Percentiles rank a stretch among this genome's conserved stretches.
These are phyloP conservation scores for Penicillium sumatraense DNA, from an alignment of 2,329 filamentous ascomycete species.

Conservation along the genomic window DNA sequence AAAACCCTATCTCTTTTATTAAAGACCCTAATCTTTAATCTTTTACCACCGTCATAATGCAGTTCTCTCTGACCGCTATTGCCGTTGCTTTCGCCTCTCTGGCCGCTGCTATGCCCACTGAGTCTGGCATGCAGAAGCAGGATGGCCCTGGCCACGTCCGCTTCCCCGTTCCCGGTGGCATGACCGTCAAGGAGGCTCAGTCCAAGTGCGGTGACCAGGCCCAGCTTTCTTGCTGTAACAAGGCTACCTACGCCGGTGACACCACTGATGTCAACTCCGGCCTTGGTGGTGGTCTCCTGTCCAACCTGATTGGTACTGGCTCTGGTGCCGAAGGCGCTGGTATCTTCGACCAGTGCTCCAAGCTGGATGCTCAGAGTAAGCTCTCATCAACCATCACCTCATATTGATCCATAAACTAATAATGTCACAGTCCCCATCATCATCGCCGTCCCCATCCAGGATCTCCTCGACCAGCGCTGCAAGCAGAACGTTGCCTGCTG, in stretches of 20 bases:
- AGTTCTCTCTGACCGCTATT: constrained; percentile 38
- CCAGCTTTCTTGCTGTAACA: constrained; percentile 46
- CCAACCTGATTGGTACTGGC: constrained; percentile 37
- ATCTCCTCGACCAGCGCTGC: constrained; percentile 40
- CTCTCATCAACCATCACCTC: not conserved
- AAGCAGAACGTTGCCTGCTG: constrained; percentile 47
- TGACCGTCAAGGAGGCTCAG: constrained; percentile 41
- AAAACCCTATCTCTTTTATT: constrained; percentile 13
- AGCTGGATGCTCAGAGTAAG: constrained; percentile 39
- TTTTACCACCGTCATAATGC: constrained; percentile 38
- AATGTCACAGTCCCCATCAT: constrained; percentile 16
- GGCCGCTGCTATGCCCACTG: constrained; percentile 32
- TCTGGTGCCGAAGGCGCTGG: constrained; percentile 37
- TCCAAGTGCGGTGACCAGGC: constrained; percentile 43
- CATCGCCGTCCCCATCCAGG: constrained; percentile 30
- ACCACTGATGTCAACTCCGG: constrained; percentile 34
- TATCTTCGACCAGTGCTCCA: constrained; percentile 47
- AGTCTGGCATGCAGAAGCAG: constrained; percentile 17
- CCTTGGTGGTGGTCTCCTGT: constrained; percentile 36
- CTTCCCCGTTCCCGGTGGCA: constrained; percentile 26
- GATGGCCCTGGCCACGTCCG: constrained; percentile 4
- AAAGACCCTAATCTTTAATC: constrained; percentile 26
- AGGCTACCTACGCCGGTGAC: constrained; percentile 39
- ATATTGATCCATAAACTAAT: not conserved
- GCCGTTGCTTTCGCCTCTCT: constrained; percentile 38